A percentile compares a stretch with the other conserved stretches of the same genome.
Evolutionary conservation across 371 early-diverging fungal genomes (phyloP).

Genomic region (Zychaea mexicana): DNA sequence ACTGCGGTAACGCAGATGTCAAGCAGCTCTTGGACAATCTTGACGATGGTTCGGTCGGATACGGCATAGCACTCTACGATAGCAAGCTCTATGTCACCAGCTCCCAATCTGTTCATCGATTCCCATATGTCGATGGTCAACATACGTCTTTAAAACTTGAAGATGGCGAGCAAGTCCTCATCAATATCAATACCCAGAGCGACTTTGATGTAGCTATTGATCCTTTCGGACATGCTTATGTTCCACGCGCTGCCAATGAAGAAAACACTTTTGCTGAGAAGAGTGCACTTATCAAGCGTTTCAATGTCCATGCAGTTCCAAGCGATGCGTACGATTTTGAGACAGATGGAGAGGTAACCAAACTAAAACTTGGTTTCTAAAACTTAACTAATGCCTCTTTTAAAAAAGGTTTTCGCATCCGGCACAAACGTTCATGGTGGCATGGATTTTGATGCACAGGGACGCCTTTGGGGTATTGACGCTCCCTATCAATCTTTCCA

Average conservation of each 20-base stretch:
- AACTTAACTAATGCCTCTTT: no score
- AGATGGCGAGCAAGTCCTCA: slow-evolving; percentile 26
- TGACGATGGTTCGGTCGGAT: slow-evolving; percentile 16
- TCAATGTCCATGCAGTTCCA: slow-evolving; percentile 39
- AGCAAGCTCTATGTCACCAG: slow-evolving; percentile 36
- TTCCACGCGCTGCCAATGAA: slow-evolving; percentile 29
- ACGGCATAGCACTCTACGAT: slow-evolving; percentile 30
- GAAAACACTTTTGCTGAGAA: slow-evolving; percentile 9
- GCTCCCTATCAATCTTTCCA: slow-evolving; percentile 22
- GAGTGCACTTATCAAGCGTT: slow-evolving; percentile 42
- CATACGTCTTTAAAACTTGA: slow-evolving; percentile 30
- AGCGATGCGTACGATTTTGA: slow-evolving; percentile 39
- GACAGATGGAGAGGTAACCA: slow-evolving; percentile 35
- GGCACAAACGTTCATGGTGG: slow-evolving; percentile 41
- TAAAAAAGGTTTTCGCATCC: slow-evolving; percentile 31
- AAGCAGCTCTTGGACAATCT: background rate
- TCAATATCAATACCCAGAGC: slow-evolving; percentile 24
- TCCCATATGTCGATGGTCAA: slow-evolving; percentile 47
- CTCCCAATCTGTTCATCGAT: slow-evolving; percentile 32
- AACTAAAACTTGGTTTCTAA: no score
- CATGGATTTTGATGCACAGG: slow-evolving; percentile 48
- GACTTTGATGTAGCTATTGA: slow-evolving; percentile 38
- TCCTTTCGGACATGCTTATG: slow-evolving; percentile 37
- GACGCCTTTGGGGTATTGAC: slow-evolving; percentile 46
- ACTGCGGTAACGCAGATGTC: slow-evolving; percentile 40